These are phyloP conservation scores for Lachnellula suecica DNA, from an alignment of 2,329 filamentous ascomycete species.

Conservation along the genomic window DNA sequence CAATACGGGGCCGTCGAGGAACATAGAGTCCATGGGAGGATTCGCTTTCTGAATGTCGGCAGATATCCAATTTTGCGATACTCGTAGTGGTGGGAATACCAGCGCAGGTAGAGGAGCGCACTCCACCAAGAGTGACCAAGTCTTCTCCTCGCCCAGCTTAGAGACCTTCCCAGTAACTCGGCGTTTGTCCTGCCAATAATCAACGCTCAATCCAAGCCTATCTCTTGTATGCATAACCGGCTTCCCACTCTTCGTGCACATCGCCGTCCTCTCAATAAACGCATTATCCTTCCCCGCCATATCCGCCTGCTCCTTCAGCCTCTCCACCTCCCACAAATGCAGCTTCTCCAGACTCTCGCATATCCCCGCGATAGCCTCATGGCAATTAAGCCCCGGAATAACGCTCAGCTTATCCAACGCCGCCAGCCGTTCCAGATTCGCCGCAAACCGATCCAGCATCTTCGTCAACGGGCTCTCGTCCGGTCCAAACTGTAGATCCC, in stretches of 20 bases:
- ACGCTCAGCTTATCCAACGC: constrained; percentile 71
- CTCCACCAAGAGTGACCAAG: constrained; percentile 69
- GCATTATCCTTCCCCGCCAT: constrained; percentile 46
- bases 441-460: constrained; percentile 67
- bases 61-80: constrained; percentile 74
- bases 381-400: constrained; percentile 68
- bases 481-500: constrained; percentile 59
- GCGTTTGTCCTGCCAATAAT: constrained; percentile 73
- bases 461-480: constrained; percentile 67
- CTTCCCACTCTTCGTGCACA: constrained; percentile 69
- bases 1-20: constrained; percentile 39
- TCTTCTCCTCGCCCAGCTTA: constrained; percentile 34
- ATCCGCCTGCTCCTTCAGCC: constrained; percentile 48
- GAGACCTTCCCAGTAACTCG: constrained; percentile 43
- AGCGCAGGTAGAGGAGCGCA: constrained; percentile 50
- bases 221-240: constrained; percentile 69
- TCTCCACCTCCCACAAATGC: constrained; percentile 68
- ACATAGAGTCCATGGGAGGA: constrained; percentile 39
- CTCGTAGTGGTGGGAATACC: constrained; percentile 60
- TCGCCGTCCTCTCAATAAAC: constrained; percentile 31
- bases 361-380: constrained; percentile 73
- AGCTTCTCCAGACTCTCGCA: constrained; percentile 68
- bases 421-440: constrained; percentile 69
- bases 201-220: constrained; percentile 67
- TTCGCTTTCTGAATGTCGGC: constrained; percentile 60